Conservation (phyloP, 2,329 filamentous ascomycete species). For the Aspergillus sp. region DNA sequence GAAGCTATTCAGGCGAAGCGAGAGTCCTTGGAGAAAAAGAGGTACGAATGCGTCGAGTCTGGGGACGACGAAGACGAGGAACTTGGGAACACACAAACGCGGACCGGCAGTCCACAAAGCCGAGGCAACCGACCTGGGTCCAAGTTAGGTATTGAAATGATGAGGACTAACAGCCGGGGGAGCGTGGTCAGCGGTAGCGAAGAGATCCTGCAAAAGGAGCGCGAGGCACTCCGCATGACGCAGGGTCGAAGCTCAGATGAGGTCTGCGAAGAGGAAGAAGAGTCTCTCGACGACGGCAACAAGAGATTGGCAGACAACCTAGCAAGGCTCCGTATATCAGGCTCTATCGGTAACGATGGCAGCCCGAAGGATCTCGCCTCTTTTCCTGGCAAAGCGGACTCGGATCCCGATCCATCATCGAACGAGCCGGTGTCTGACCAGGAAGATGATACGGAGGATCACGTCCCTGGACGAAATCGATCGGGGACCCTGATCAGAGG, state of each 20-base stretch:
- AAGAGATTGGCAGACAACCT: constrained; percentile 24
- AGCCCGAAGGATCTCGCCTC: too few species aligned
- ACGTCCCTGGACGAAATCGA: background rate
- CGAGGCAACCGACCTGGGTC: constrained; percentile 61
- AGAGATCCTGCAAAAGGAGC: constrained; percentile 29
- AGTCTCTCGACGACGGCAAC: constrained; percentile 8
- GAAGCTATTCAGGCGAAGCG: constrained; percentile 69
- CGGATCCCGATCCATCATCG: constrained; percentile 1
- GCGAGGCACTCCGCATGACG: constrained; percentile 25
- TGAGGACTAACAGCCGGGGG: constrained; percentile 90
- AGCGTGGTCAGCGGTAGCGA: constrained; percentile 53
- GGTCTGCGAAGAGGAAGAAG: constrained; percentile 14
- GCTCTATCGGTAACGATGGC: too few species aligned
- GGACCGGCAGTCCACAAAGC: constrained; percentile 43
- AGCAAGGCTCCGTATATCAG: constrained; percentile 24
- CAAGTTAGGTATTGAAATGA: constrained; percentile 93
- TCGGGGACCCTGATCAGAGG: constrained; percentile 10
- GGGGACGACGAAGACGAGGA: constrained; percentile 95
- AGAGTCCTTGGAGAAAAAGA: constrained; percentile 64
- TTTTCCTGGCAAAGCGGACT: too few species aligned
- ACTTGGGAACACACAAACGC: constrained; percentile 52
- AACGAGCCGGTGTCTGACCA: too few species aligned
- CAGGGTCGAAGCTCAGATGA: constrained; percentile 15
- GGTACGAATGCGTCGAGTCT: constrained; percentile 69
- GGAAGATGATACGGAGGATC: too few species aligned